Base-by-base conservation (phyloP, 805 yeast genomes). In the Spathaspora passalidarum region DNA sequence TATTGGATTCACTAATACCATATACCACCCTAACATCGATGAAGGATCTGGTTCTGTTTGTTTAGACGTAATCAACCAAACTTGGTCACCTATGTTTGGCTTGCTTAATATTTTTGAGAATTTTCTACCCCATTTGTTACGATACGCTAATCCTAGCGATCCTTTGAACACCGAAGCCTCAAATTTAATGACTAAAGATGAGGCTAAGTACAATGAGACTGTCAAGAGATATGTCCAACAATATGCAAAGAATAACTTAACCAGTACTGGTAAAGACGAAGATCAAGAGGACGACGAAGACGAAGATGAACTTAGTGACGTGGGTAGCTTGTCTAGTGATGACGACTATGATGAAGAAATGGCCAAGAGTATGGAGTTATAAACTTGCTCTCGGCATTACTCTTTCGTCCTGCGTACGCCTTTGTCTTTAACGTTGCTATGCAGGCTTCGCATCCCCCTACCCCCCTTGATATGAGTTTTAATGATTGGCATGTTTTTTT, bases 51-150 rank as follows among this genome's bases (percentile, higher is more conserved):
- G 99, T 0, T 82, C 95, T 0, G 97, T 92, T 5, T 92, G 99
- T 66, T 79, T 92, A 42, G 98, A 92, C 63, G 98, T 94, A 14
- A 91, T 92, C 52, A 92, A 92, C 63, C 97, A 92, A 61, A 89
- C 98, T 0, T 92, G 99, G 99, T 87, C 96, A 36, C 98, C 99
- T 1, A 87, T 92, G 89, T 92, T 90, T 72, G 97, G 94, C 45
- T 77, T 94, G 53, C 73, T 84, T 53, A 94, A 94, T 62, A 87
- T 92, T 20, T 88, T 94, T 62, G 98, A 92, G 59, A 84, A 88
- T 61, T 94, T 92, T 69, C 69, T 92, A 49, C 99, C 99, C 5
- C 98, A 95, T 56, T 69, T 92, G 47, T 72, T 92, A 50, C 79
- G 91, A 45, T 94, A 92, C 59, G 97, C 98, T 16, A 92, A 92